These are phyloP conservation scores for Mangifera indica DNA, from an alignment of 345 rosid genomes.

Conservation along the genomic window DNA sequence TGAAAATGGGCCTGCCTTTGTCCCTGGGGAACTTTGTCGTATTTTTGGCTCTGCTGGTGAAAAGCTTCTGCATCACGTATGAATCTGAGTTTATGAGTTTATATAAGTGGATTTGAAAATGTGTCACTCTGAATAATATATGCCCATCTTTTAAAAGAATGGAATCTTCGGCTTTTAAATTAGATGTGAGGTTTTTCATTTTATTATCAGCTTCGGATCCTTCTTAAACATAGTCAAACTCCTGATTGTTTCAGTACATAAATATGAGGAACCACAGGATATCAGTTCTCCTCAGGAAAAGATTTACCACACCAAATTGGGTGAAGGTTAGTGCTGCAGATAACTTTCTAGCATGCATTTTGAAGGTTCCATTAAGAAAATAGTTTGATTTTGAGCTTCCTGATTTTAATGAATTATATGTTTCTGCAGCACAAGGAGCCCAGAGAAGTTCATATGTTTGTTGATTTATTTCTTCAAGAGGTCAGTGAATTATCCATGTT, in stretches of 20 bases:
- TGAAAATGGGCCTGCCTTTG: conserved; percentile 76
- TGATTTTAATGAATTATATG: conserved; percentile 30
- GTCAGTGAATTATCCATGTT: conserved; percentile 35
- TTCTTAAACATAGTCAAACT: conserved; percentile 17
- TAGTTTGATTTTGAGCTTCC: conserved; percentile 19
- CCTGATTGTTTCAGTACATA: conserved; percentile 52
- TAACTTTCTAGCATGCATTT: conserved; percentile 13
- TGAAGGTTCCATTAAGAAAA: conserved; percentile 5
- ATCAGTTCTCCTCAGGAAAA: conserved; percentile 82
- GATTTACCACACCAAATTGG: conserved; percentile 97
- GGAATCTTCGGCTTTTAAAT: no score
- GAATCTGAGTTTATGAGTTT: conserved; percentile 20
- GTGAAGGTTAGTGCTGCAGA: conserved; percentile 61
- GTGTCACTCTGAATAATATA: not conserved
- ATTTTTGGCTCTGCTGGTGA: conserved; percentile 77
- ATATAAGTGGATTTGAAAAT: not conserved
- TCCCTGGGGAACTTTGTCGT: conserved; percentile 88
- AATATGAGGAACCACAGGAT: conserved; percentile 76
- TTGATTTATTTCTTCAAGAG: conserved; percentile 92
- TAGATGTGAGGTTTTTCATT: no score
- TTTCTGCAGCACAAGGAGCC: conserved; percentile 97
- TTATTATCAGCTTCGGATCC: no score
- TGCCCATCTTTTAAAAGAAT: not conserved
- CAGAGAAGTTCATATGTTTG: conserved; percentile 96
- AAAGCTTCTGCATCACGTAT: conserved; percentile 83